Percentiles rank a stretch among this genome's conserved stretches.
phyloP scores from a whole-genome alignment of 202 grass and related monocot species.

The Panicum hallii region DNA sequence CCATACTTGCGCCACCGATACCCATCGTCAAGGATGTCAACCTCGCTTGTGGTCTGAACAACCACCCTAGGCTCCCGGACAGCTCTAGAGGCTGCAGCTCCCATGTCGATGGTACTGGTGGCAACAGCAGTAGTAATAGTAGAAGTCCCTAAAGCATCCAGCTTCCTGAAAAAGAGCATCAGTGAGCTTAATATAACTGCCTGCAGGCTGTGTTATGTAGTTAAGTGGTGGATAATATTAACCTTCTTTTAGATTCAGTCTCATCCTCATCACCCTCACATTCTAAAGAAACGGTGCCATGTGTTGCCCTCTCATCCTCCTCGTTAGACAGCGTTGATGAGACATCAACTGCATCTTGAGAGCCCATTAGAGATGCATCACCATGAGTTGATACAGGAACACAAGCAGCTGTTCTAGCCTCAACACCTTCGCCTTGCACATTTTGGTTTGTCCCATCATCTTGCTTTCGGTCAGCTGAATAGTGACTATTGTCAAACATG shows the following conservation, averaged over 20 bases:
- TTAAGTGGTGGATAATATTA: conserved; percentile 8
- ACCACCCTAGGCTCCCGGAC: conserved; percentile 90
- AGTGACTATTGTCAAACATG: conserved; percentile 59
- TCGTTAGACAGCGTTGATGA: conserved; percentile 84
- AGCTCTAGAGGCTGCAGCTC: conserved; percentile 70
- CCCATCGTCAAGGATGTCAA: conserved; percentile 94
- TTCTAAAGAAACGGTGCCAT: conserved; percentile 56
- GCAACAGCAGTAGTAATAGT: conserved; percentile 29
- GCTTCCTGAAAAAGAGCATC: conserved; percentile 69
- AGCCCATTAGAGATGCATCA: conserved; percentile 53
- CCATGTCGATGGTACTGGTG: conserved; percentile 73
- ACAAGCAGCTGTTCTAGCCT: conserved; percentile 44
- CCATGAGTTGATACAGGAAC: conserved; percentile 42
- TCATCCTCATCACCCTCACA: conserved; percentile 83
- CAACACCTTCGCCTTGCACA: conserved; percentile 50
- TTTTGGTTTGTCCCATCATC: conserved; percentile 56
- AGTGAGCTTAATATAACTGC: conserved; percentile 29
- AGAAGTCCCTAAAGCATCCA: conserved; percentile 62
- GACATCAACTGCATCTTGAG: conserved; percentile 67
- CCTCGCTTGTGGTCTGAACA: conserved; percentile 96
- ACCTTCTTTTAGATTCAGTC: conserved; percentile 96
- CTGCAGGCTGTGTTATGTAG: conserved; percentile 1
- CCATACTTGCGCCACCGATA: conserved; percentile 99
- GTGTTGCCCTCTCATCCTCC: conserved; percentile 74
- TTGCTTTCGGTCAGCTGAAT: conserved; percentile 56